These are phyloP conservation scores for Carallia brachiata DNA, from an alignment of 345 rosid species.

Conservation along the genomic window DNA sequence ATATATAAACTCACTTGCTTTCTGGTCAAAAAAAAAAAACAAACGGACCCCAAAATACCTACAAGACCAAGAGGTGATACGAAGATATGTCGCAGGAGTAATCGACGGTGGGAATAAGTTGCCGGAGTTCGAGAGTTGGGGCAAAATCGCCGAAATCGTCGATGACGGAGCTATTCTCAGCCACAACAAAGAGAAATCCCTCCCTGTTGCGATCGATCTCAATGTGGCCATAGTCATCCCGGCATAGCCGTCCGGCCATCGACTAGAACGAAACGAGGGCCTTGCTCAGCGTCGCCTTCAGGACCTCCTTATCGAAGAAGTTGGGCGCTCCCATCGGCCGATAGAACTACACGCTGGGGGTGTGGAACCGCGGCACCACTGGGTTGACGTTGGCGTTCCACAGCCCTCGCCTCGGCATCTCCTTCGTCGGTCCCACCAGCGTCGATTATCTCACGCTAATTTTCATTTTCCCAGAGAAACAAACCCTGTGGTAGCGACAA, in stretches of 20 bases:
- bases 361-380: conserved; percentile 85
- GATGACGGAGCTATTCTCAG: conserved; percentile 58
- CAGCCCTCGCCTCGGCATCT: conserved; percentile 51
- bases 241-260: conserved; percentile 83
- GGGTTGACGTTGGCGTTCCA: conserved; percentile 94
- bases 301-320: conserved; percentile 60
- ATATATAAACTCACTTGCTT: no score
- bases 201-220: conserved; percentile 86
- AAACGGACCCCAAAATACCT: conserved; percentile 39
- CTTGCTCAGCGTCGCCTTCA: conserved; percentile 69
- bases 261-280: conserved; percentile 87
- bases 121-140: conserved; percentile 71
- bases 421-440: conserved; percentile 69
- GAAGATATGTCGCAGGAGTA: conserved; percentile 70
- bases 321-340: conserved; percentile 54
- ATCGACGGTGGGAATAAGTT: conserved; percentile 87
- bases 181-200: conserved; percentile 80
- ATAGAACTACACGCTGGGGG: conserved; percentile 93
- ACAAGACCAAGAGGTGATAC: conserved; percentile 79
- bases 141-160: conserved; percentile 91
- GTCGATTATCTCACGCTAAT: conserved; percentile 64
- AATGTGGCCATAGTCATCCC: conserved; percentile 83
- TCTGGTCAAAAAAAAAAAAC: no score
- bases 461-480: conserved; percentile 35
- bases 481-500: no score